Base-by-base conservation (phyloP, 208 protist species). In the Crithidia sp. region DNA sequence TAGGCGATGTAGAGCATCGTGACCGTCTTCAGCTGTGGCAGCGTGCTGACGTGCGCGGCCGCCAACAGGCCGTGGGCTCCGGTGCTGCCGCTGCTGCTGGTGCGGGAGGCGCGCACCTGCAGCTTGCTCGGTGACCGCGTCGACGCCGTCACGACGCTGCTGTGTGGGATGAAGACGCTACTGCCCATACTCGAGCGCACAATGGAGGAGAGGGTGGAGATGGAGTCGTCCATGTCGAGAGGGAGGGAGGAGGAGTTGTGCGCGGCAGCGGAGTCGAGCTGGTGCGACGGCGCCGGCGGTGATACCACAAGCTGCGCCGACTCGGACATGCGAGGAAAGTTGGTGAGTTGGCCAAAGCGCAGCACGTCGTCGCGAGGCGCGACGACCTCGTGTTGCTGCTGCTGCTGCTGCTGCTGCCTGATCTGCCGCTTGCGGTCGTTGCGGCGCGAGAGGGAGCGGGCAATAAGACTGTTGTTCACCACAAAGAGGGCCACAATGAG, bases 1-100 rank as follows among this genome's bases (percentile, higher is more conserved):
- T 81, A 90, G 54, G 81, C 88, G n/a, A 93, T 55, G 75, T 89
- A 93, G 17, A 93, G 81, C 74, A 87, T 74, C 49, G 88, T 93
- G 49, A 93, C 71, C 17, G 81, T 90, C 73, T 85, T 88, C n/a
- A 85, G 69, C 74, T 85, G 81, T 39, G 87, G 84, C 19, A 79
- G 70, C 13, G 72, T 60, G 19, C 36, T 74, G 43, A 74, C 66
- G 60, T 63, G 43, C 39, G 66, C 37, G 2, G 19, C 13, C 36
- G 39, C 13, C 7, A 44, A 36, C 9, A 37, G 40, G 55, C 4
- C 17, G 58, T 60, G 44, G 10, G 41, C 4, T 8, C 36, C 67
- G 37, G 39, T 13, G 49, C 67, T 50, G 40, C 54, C 60, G 40
- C 41, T 72, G 40, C 53, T 69, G 52, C 13, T 58, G 14, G 45